Evolutionary conservation across 2,329 filamentous ascomycete genomes (phyloP), one percentile per base, ranked within the genome.

Genomic region (Colletotrichum sp.): DNA sequence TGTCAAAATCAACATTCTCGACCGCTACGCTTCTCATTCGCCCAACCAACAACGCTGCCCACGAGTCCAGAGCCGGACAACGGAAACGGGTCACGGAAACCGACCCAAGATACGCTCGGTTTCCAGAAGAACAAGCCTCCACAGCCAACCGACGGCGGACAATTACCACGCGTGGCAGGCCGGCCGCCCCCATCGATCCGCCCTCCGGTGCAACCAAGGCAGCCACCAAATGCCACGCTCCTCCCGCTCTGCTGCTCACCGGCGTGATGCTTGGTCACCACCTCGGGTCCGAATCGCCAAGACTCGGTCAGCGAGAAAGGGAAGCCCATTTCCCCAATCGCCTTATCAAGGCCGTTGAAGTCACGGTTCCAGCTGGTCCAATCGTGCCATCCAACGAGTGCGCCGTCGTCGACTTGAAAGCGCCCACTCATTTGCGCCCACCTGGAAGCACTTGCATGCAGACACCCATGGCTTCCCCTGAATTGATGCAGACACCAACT

Each of bases 391-490:
- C 1, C 55, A 59, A 16, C 55, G 55, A 26, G 26, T 30, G 55
- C 59, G 30, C 59, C 28, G 8, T 63, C 59, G 10, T 63, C 59
- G 15, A 28, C 60, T 32, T 18, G 26, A 32, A 24, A 65, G 44
- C 55, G 63, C 63, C 71, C 71, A 73, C 57, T 69, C 65, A 64
- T 69, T 69, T 39, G 30, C 63, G 63, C 69, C 69, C 69, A 72
- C 73, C 44, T 76, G 69, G 63, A 72, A 69, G 69, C 70, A 69
- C 59, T 21, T 55, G 39, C 57, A 64, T 72, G 60, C 52, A 75
- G 72, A 21, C 55, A 72, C 69, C 69, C 69, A 63, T 68, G 72
- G 63, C 52, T 68, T 67, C 72, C 69, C 72, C 72, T 75, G 72
- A 68, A 26, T 44, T 39, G 36, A 28, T 72, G 69, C 73, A 73